A percentile compares a stretch with the other conserved stretches of the same genome.
phyloP scores from a whole-genome alignment of 768 basidiomycete species.

The Sarcodon aspratus region DNA sequence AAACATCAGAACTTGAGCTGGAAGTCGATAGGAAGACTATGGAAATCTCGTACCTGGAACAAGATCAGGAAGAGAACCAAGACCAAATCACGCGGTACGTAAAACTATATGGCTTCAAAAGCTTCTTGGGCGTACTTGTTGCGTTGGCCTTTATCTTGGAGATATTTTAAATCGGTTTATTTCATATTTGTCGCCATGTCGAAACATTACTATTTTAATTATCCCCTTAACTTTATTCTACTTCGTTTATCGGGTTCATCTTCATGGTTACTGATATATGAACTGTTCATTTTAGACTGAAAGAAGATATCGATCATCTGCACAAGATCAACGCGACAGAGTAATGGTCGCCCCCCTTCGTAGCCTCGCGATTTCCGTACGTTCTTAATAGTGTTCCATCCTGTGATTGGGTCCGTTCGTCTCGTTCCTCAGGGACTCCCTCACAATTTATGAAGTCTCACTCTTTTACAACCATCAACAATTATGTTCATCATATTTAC shows the following conservation, averaged over 20 bases:
- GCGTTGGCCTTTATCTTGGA: constrained; percentile 37
- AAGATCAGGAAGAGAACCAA: constrained; percentile 66
- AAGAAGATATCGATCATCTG: constrained; percentile 49
- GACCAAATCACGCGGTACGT: constrained; percentile 76
- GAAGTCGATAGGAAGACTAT: constrained; percentile 61
- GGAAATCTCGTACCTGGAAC: constrained; percentile 74
- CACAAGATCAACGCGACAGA: constrained; percentile 20
- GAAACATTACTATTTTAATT: constrained; percentile 12
- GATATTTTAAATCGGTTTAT: constrained; percentile 1
- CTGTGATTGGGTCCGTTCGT: too few relatives aligned
- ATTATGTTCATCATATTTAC: too few relatives aligned
- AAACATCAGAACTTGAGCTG: constrained; percentile 42
- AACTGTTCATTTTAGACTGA: constrained; percentile 34
- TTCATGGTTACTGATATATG: too few relatives aligned
- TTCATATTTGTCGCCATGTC: constrained; percentile 9
- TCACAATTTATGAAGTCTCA: too few relatives aligned
- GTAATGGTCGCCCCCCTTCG: constrained; percentile 4
- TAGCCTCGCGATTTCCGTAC: too few relatives aligned
- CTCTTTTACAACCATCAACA: too few relatives aligned
- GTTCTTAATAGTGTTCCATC: too few relatives aligned
- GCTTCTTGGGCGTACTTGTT: constrained; percentile 37
- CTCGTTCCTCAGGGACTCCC: too few relatives aligned
- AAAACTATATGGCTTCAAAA: constrained; percentile 45
- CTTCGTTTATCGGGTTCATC: constrained; percentile 9
- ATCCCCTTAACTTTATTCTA: constrained; percentile 18